Percentiles rank a stretch among this genome's conserved stretches.
phyloP scores from a whole-genome alignment of 2,329 filamentous ascomycete genomes.

The Verticillium nubilum region DNA sequence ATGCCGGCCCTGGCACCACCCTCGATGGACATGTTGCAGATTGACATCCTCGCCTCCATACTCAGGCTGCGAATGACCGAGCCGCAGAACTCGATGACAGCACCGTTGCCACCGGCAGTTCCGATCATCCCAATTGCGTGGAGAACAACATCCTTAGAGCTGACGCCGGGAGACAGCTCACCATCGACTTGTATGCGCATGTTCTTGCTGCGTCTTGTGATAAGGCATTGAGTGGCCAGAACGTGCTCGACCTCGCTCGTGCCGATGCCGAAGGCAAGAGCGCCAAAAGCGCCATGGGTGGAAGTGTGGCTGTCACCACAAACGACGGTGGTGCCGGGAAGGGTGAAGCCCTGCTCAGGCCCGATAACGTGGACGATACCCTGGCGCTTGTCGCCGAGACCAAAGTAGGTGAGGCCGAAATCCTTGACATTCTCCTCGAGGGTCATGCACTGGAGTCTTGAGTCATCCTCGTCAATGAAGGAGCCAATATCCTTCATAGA shows the following conservation, averaged over 20 bases:
- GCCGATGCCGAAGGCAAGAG: conserved; percentile 93
- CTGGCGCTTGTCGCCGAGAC: conserved; percentile 91
- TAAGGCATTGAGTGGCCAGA: conserved; percentile 89
- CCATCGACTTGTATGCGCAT: conserved; percentile 97
- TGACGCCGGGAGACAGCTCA: conserved; percentile 82
- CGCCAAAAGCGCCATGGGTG: conserved; percentile 93
- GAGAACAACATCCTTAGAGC: conserved; percentile 92
- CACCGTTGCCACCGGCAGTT: conserved; percentile 89
- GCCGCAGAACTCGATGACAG: conserved; percentile 95
- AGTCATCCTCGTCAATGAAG: conserved; percentile 94
- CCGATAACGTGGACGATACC: conserved; percentile 98
- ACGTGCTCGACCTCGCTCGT: conserved; percentile 99
- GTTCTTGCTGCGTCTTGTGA: conserved; percentile 95
- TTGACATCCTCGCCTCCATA: conserved; percentile 98
- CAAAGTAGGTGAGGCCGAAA: conserved; percentile 95
- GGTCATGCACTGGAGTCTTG: conserved; percentile 86
- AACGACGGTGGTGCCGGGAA: conserved; percentile 93
- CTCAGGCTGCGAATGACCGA: conserved; percentile 84
- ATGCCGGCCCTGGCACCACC: conserved; percentile 92
- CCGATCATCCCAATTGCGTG: conserved; percentile 91
- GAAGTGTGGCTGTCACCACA: conserved; percentile 98
- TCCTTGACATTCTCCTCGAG: conserved; percentile 97
- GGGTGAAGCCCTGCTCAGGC: conserved; percentile 96
- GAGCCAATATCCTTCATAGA: conserved; percentile 87
- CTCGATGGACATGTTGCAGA: conserved; percentile 99